phyloP scores from a whole-genome alignment of 208 protist species.

The Lotmaria passim region DNA sequence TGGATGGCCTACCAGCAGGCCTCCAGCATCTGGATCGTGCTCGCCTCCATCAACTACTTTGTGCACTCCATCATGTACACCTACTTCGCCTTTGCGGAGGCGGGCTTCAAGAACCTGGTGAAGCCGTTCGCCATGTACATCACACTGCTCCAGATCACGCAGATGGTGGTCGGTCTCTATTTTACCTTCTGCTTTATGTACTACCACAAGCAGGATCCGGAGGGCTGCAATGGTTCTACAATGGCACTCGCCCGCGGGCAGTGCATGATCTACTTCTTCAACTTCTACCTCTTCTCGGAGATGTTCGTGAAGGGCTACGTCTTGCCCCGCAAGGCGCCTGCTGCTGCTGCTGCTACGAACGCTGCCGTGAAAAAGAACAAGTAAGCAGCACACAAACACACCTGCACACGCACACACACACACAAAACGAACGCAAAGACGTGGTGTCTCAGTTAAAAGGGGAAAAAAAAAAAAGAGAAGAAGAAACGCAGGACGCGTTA shows the following conservation, averaged over 20 bases:
- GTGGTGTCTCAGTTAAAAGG: too few relatives aligned
- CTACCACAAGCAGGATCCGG: conserved; percentile 27
- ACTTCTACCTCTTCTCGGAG: conserved; percentile 94
- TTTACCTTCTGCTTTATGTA: conserved; percentile 68
- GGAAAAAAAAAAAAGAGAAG: background rate
- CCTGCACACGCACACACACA: background rate
- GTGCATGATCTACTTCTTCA: conserved; percentile 90
- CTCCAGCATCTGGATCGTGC: conserved; percentile 59
- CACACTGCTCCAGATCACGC: conserved; percentile 88
- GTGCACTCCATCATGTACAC: conserved; percentile 97
- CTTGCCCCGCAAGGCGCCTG: conserved; percentile 36
- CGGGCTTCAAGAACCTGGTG: conserved; percentile 71
- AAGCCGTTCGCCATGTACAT: conserved; percentile 88
- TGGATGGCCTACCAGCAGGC: conserved; percentile 81
- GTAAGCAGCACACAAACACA: conserved; percentile 3
- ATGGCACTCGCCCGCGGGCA: conserved; percentile 44
- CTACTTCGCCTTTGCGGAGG: conserved; percentile 90
- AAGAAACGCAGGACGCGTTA: too few relatives aligned
- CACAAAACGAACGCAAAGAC: too few relatives aligned
- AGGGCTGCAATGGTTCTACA: conserved; percentile 44
- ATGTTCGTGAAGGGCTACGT: conserved; percentile 92
- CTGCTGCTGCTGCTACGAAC: conserved; percentile 26
- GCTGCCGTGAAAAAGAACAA: conserved; percentile 23
- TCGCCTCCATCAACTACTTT: conserved; percentile 93
- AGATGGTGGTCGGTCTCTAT: conserved; percentile 93